Percentiles rank a stretch among this genome's conserved stretches.
phyloP scores from a whole-genome alignment of 768 basidiomycete species.

The Suillus discolor region DNA sequence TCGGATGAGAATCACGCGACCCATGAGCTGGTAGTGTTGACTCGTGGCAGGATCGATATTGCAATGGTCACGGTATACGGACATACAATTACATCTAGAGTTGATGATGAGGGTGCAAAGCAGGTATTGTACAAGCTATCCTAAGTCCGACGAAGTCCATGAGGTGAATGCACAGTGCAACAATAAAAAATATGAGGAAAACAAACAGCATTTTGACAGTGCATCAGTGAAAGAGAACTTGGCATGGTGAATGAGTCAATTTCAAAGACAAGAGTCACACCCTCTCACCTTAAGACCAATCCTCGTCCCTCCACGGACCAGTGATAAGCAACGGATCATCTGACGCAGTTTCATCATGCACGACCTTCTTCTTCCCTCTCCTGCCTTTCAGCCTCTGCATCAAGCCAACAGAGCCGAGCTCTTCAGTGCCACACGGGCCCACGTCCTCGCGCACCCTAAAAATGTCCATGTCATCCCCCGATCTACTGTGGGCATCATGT shows the following conservation, averaged over 20 bases:
- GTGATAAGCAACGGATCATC: slow-evolving; percentile 35
- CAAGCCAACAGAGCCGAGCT: slow-evolving; percentile 24
- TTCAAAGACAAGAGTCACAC: background rate
- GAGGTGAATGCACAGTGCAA: background rate
- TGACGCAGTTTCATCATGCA: slow-evolving; percentile 6
- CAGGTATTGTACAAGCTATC: background rate
- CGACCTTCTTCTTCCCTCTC: background rate
- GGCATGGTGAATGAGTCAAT: background rate
- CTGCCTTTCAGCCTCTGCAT: background rate
- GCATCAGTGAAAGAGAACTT: background rate
- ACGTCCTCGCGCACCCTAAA: slow-evolving; percentile 9
- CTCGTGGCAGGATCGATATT: background rate
- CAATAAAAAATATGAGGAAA: background rate
- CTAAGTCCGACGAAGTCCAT: background rate
- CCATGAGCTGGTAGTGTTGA: background rate
- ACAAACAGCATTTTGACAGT: background rate
- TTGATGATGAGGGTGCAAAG: background rate
- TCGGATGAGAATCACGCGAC: background rate
- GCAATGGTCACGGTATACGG: background rate
- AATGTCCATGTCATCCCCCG: slow-evolving; percentile 29
- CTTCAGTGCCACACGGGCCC: slow-evolving; percentile 21
- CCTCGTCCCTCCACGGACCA: slow-evolving; percentile 14
- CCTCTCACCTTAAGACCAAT: slow-evolving; percentile 15
- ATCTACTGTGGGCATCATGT: slow-evolving; percentile 11
- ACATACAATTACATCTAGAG: background rate